phyloP scores from a whole-genome alignment of 75 land plant genomes.

The Larix kaempferi region DNA sequence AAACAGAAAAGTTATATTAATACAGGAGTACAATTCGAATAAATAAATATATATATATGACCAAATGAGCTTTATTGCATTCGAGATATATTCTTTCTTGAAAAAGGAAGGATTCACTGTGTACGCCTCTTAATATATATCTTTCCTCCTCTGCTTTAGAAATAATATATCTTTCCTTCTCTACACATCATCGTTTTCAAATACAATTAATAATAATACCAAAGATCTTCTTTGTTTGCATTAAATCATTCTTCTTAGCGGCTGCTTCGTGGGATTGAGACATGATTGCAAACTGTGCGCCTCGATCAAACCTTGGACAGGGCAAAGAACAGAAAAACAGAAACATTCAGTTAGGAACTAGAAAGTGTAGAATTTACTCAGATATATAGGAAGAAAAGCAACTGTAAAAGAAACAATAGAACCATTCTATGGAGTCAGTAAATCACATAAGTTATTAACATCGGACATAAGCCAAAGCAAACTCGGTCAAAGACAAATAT shows the following conservation, averaged over 20 bases:
- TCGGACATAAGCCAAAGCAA: background rate
- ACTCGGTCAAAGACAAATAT: too few relatives aligned
- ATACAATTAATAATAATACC: background rate
- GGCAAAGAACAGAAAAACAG: background rate
- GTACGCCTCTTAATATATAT: background rate
- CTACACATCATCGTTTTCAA: background rate
- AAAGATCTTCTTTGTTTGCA: conserved; percentile 3
- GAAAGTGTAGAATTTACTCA: background rate
- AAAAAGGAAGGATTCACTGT: background rate
- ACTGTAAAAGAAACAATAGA: background rate
- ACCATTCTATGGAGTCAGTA: background rate
- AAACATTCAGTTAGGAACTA: background rate
- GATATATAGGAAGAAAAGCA: background rate
- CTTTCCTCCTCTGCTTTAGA: too few relatives aligned
- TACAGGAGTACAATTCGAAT: too few relatives aligned
- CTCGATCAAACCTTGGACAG: background rate
- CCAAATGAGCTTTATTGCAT: too few relatives aligned
- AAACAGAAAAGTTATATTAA: too few relatives aligned
- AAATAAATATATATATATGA: too few relatives aligned
- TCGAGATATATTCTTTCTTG: too few relatives aligned
- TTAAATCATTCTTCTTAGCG: background rate
- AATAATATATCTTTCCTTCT: too few relatives aligned
- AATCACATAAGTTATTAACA: background rate
- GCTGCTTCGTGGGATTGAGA: background rate
- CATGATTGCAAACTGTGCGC: background rate